These are phyloP conservation scores for Penicillium parvum DNA, from an alignment of 495 filamentous ascomycete species.

Conservation along the genomic window DNA sequence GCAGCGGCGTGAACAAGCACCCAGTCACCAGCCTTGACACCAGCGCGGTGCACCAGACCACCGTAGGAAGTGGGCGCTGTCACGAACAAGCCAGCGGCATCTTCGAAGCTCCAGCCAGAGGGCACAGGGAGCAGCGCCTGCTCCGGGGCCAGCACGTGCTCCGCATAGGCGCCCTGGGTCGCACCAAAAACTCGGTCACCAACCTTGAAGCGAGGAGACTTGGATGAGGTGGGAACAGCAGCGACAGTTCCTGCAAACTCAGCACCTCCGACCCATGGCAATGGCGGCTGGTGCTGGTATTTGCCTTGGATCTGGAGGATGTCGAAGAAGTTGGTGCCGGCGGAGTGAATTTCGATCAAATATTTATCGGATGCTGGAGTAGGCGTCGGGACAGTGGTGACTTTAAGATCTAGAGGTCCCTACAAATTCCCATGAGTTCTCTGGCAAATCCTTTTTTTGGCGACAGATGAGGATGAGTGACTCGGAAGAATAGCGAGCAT, in stretches of 20 bases:
- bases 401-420: slow-evolving; percentile 74
- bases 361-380: slow-evolving; percentile 68
- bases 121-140: slow-evolving; percentile 67
- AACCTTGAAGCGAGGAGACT: slow-evolving; percentile 54
- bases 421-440: slow-evolving; percentile 30
- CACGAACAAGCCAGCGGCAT: slow-evolving; percentile 86
- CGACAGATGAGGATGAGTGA: background rate
- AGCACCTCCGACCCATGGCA: slow-evolving; percentile 83
- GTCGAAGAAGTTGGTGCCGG: slow-evolving; percentile 94
- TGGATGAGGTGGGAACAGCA: slow-evolving; percentile 51
- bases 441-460: background rate
- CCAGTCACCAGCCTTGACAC: slow-evolving; percentile 72
- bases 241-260: slow-evolving; percentile 82
- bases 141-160: slow-evolving; percentile 64
- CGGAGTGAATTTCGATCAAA: slow-evolving; percentile 81
- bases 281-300: slow-evolving; percentile 62
- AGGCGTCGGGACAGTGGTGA: slow-evolving; percentile 69
- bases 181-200: slow-evolving; percentile 87
- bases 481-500: background rate
- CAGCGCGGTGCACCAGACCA: slow-evolving; percentile 71
- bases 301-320: slow-evolving; percentile 82
- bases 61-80: slow-evolving; percentile 90
- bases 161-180: slow-evolving; percentile 81
- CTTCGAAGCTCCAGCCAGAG: slow-evolving; percentile 71
- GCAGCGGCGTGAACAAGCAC: slow-evolving; percentile 92